A percentile compares a stretch with the other conserved stretches of the same genome.
These are phyloP conservation scores for Yamadazyma jaroonii DNA, from an alignment of 1,139 yeast genomes.

Conservation along the genomic window DNA sequence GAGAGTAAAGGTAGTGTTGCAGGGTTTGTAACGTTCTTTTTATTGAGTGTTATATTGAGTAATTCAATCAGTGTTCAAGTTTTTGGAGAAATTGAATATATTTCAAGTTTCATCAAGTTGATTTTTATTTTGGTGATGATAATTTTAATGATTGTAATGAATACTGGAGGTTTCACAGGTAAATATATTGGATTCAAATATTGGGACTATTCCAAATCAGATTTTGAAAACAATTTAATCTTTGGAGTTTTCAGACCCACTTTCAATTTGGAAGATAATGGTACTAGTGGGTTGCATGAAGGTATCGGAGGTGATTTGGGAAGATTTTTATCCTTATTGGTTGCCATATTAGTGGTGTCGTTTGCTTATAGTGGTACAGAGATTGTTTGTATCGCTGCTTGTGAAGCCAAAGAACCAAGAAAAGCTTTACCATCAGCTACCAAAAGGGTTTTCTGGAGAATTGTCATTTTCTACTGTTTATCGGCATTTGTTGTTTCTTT, in stretches of 20 bases:
- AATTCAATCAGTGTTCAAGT: slow-evolving; percentile 68
- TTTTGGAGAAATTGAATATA: slow-evolving; percentile 74
- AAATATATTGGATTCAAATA: slow-evolving; percentile 58
- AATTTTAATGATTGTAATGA: slow-evolving; percentile 62
- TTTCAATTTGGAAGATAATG: slow-evolving; percentile 55
- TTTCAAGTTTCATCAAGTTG: slow-evolving; percentile 60
- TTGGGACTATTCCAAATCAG: slow-evolving; percentile 58
- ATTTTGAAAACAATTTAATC: slow-evolving; percentile 44
- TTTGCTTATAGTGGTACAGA: slow-evolving; percentile 82
- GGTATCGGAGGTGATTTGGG: slow-evolving; percentile 69
- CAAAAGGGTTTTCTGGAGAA: slow-evolving; percentile 68
- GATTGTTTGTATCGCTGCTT: slow-evolving; percentile 80
- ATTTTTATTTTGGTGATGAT: slow-evolving; percentile 53
- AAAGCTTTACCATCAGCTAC: slow-evolving; percentile 78
- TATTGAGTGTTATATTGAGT: slow-evolving; percentile 45
- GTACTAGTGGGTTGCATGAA: slow-evolving; percentile 36
- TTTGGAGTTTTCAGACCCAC: slow-evolving; percentile 76
- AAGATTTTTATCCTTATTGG: slow-evolving; percentile 59
- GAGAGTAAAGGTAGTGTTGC: slow-evolving; percentile 47
- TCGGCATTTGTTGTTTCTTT: slow-evolving; percentile 72
- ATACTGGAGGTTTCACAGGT: slow-evolving; percentile 49
- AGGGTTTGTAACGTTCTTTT: slow-evolving; percentile 65
- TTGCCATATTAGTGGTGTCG: slow-evolving; percentile 63
- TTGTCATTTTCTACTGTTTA: slow-evolving; percentile 63
- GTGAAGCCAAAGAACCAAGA: slow-evolving; percentile 82